A percentile compares a stretch with the other conserved stretches of the same genome.
Conservation (phyloP, 345 rosid species). For the Sisymbrium altissimum region DNA sequence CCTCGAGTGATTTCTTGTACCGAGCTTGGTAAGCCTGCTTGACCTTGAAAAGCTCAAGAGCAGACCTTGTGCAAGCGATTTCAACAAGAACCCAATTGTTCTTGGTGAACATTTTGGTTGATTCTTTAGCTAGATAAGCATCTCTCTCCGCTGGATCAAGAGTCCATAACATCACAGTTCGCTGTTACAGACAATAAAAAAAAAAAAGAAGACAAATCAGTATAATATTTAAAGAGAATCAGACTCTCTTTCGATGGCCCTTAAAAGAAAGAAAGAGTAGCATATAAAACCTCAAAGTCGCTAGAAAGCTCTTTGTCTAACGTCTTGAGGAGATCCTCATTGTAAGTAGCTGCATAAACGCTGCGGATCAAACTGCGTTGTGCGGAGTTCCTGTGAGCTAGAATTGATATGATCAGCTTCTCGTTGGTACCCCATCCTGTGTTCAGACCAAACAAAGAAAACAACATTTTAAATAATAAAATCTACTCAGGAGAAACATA, state of each 20-base stretch:
- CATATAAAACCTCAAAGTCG: constrained; percentile 59
- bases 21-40: constrained; percentile 74
- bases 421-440: constrained; percentile 90
- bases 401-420: constrained; percentile 62
- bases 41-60: constrained; percentile 48
- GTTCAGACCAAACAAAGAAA: not conserved
- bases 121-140: constrained; percentile 61
- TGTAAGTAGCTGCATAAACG: constrained; percentile 56
- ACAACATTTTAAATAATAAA: too few species aligned
- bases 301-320: constrained; percentile 61
- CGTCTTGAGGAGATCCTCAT: constrained; percentile 65
- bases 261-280: not conserved
- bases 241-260: not conserved
- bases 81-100: constrained; percentile 77
- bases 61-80: constrained; percentile 72
- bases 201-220: not conserved
- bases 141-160: constrained; percentile 70
- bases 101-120: constrained; percentile 65
- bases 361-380: constrained; percentile 57
- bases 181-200: constrained; percentile 31
- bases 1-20: constrained; percentile 75
- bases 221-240: not conserved
- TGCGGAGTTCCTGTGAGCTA: constrained; percentile 61
- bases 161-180: constrained; percentile 58
- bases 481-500: not conserved